A percentile compares a stretch with the other conserved stretches of the same genome.
These are phyloP conservation scores for Fomitopsis palustris DNA, from an alignment of 1,284 basidiomycete species.

Conservation along the genomic window DNA sequence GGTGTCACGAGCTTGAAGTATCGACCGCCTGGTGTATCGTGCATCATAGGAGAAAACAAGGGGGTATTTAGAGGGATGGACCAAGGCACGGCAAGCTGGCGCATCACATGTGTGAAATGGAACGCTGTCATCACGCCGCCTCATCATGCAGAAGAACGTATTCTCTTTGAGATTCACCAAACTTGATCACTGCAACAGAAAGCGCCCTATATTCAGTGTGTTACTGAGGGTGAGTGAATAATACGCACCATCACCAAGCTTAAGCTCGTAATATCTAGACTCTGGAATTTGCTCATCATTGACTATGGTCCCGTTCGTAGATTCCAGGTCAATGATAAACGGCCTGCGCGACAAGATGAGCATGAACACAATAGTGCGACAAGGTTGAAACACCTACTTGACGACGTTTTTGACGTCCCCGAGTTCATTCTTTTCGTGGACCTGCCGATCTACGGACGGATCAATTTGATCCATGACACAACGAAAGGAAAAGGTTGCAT, in stretches of 20 bases:
- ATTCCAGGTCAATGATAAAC: conserved; percentile 95
- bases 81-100: too few relatives aligned
- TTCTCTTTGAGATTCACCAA: conserved; percentile 83
- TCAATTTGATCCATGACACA: conserved; percentile 6
- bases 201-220: neutral
- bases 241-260: conserved; percentile 73
- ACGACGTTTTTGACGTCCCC: conserved; percentile 73
- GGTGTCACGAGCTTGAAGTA: too few relatives aligned
- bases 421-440: conserved; percentile 86
- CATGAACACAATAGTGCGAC: neutral
- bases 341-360: conserved; percentile 51
- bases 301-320: conserved; percentile 92
- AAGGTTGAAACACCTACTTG: conserved; percentile 50
- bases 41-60: too few relatives aligned
- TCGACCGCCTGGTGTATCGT: too few relatives aligned
- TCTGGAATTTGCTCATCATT: conserved; percentile 85
- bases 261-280: conserved; percentile 90
- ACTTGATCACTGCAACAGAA: conserved; percentile 74
- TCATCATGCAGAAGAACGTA: conserved; percentile 89
- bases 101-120: too few relatives aligned
- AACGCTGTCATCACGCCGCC: conserved; percentile 47
- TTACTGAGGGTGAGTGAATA: neutral
- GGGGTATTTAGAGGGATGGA: too few relatives aligned
- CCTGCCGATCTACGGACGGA: conserved; percentile 67
- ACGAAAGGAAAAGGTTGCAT: conserved; percentile 21